These are phyloP conservation scores for Xylaria hypoxylon DNA, from an alignment of 2,329 filamentous ascomycete species.

Conservation along the genomic window DNA sequence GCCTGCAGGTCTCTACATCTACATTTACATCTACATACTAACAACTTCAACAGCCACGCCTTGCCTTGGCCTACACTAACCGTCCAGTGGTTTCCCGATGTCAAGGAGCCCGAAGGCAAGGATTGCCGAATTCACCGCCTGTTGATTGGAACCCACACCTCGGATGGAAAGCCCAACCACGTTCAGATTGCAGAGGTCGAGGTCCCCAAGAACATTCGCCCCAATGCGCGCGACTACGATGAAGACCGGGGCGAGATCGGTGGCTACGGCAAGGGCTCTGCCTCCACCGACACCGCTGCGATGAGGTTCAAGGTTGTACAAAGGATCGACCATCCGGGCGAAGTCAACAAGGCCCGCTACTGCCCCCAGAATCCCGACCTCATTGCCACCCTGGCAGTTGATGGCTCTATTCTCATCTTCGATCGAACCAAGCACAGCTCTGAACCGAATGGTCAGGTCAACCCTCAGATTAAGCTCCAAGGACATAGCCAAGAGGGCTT, in stretches of 20 bases:
- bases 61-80: slow-evolving; percentile 98
- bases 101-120: slow-evolving; percentile 87
- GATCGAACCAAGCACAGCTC: slow-evolving; percentile 94
- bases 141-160: slow-evolving; percentile 94
- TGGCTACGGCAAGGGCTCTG: slow-evolving; percentile 78
- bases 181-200: slow-evolving; percentile 95
- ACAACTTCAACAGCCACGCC: slow-evolving; percentile 70
- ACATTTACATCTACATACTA: slow-evolving; percentile 10
- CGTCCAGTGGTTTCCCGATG: slow-evolving; percentile 97
- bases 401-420: slow-evolving; percentile 90
- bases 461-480: slow-evolving; percentile 84
- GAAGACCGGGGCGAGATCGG: slow-evolving; percentile 93
- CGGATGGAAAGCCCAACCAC: slow-evolving; percentile 86
- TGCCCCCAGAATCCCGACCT: slow-evolving; percentile 98
- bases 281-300: slow-evolving; percentile 69
- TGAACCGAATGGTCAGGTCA: slow-evolving; percentile 77
- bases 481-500: slow-evolving; percentile 93
- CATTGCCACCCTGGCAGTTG: slow-evolving; percentile 90
- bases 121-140: slow-evolving; percentile 89
- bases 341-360: slow-evolving; percentile 98
- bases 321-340: slow-evolving; percentile 94
- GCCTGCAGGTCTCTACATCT: not conserved
- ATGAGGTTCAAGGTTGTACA: slow-evolving; percentile 94
- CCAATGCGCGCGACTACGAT: slow-evolving; percentile 87
- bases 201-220: slow-evolving; percentile 80